Evolutionary conservation across 2,329 filamentous ascomycete species (phyloP).

Genomic region (Verticillium nonalfalfae): DNA sequence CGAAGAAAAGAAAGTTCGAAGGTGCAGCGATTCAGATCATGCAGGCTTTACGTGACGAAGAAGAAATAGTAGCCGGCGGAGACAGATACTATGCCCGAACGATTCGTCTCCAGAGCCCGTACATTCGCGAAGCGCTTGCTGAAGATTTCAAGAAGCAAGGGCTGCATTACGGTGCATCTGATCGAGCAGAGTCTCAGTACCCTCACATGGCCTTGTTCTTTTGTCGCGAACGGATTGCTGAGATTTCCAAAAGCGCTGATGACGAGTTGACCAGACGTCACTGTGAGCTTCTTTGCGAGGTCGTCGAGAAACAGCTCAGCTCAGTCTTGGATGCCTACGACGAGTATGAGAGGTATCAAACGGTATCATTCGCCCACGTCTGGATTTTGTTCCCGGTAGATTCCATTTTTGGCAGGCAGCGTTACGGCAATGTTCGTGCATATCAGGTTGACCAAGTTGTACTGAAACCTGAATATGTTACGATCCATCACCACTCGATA

Average conservation of each 20-base stretch:
- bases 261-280: not conserved
- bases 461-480: not conserved
- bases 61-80: not conserved
- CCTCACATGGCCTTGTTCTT: not conserved
- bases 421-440: not conserved
- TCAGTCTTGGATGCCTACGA: constrained; percentile 39
- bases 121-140: not conserved
- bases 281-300: constrained; percentile 30
- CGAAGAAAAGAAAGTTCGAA: not conserved
- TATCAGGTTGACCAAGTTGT: not conserved
- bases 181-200: not conserved
- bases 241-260: not conserved
- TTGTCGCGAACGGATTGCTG: not conserved
- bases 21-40: not conserved
- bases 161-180: not conserved
- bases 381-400: constrained; percentile 45
- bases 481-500: not conserved
- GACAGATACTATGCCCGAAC: not conserved
- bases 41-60: not conserved
- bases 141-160: not conserved
- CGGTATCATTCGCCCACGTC: constrained; percentile 43
- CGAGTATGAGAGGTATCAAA: constrained; percentile 43
- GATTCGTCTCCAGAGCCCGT: not conserved
- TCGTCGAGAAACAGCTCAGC: constrained; percentile 41
- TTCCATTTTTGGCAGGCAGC: not conserved